Base-by-base conservation (phyloP, 2,329 filamentous ascomycete species). In the Alternaria metachromatica region DNA sequence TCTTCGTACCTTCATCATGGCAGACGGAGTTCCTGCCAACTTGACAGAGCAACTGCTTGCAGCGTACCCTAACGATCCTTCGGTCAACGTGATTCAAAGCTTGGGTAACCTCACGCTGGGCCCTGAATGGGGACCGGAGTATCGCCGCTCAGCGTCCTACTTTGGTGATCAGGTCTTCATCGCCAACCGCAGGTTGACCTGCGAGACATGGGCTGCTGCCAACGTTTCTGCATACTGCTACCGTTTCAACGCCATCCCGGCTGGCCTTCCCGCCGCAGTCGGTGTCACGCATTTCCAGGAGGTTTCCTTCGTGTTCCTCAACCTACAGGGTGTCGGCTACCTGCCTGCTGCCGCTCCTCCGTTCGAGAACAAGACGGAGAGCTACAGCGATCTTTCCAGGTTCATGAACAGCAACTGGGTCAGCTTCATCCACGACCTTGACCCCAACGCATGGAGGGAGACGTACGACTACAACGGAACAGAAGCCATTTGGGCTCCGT, bases 141-240 rank as follows among this genome's bases (percentile, higher is more conserved):
- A 84, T 76, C 86, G 87, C 56, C 85, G 88, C 66, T 71, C 71
- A 13, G 83, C 84, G 6, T 86, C 88, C 2, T 81, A 80, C 64
- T 76, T 69, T 55, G 88, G 88, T 10, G 88, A 90, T 73, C 76
- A 81, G 2, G 73, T 79, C 54, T 86, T 89, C 78, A 86, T 88
- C 62, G 88, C 85, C 6, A 83, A 84, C 30, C 84, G 88, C 2
- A 83, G 88, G 4, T 79, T 83, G 21, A 84, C 85, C 6, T 85
- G 84, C 64, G 80, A 87, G 68, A 79, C 81, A 1, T 88, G 86
- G 84, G 80, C 86, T 12, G 78, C 78, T 10, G 76, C 81, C 28
- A 78, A 80, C 13, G 70, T 87, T 3, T 80, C 84, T 7, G 86
- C 86, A 10, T 90, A 88, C 80, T 86, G 84, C 70, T 90, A 89